Base-by-base conservation (phyloP, 495 filamentous ascomycete species). In the Bombardia bombarda region DNA sequence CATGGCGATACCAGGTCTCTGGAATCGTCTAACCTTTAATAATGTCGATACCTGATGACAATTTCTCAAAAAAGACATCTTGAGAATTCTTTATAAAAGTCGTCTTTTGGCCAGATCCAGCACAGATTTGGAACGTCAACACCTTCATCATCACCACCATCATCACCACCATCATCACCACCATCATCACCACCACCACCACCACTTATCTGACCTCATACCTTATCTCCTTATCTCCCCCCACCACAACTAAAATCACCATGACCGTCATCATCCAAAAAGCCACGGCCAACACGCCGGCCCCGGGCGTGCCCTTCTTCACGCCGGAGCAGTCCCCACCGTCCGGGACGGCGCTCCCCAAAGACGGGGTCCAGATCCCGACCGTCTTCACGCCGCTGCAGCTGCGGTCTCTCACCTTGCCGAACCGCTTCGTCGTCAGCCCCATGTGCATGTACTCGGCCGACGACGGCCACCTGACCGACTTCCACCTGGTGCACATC, bases 391-490 rank as follows among this genome's bases (percentile, higher is more conserved):
- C 71, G 16, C 82, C 82, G 0, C 51, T 87, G 46, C 74, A 56
- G 39, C 79, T 90, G 51, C 77, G 84, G 41, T 72, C 72, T 56
- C 48, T 84, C n/a, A 78, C 66, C 1, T 66, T 90, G 20, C 82
- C 83, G 50, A 90, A 93, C 60, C 79, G 87, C 40, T 75, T 86
- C 47, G 72, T 70, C 17, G 63, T 69, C 20, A 50, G 58, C 42
- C 80, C 80, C 26, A 78, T 84, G 69, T 87, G 84, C 70, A 81
- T 73, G 53, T 88, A 87, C 59, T 80, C 74, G 9, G 71, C 82
- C 13, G 67, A 79, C 21, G 67, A 81, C 37, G 85, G 84, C 16
- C 78, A 81, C 52, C 61, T 80, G 17, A 87, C 83, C 4, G 76
- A 82, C 42, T 90, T 72, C 66, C 84, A 88, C 57, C 63, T 87